Evolutionary conservation across 2,329 filamentous ascomycete species (phyloP).

Genomic region (Phialophora verrucosa): DNA sequence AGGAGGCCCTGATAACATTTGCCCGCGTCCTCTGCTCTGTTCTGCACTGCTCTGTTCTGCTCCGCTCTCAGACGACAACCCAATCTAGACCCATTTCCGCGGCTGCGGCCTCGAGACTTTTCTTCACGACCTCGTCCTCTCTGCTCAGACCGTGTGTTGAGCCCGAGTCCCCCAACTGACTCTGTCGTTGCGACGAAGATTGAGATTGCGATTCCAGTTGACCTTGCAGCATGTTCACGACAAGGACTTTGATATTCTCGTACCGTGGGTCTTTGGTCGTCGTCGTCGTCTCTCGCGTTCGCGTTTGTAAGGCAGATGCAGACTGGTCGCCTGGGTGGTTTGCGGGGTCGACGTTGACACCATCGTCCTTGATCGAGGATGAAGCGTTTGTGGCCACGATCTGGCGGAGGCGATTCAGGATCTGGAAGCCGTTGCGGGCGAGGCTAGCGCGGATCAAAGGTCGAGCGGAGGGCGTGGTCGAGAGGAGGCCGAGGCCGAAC

Average conservation of each 20-base stretch:
- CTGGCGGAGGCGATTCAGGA: conserved; percentile 18
- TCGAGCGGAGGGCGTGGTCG: conserved; percentile 15
- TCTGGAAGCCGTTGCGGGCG: conserved; percentile 3
- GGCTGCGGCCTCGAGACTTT: conserved; percentile 16
- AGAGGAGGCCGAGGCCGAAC: conserved; percentile 33
- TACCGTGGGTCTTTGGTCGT: conserved; percentile 20
- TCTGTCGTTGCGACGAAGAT: not conserved
- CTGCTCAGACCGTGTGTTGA: not conserved
- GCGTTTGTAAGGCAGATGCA: not conserved
- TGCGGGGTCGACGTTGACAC: not conserved
- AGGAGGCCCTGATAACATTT: not conserved
- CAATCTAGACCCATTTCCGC: conserved; percentile 11
- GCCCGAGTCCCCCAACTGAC: too few relatives aligned
- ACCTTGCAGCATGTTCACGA: conserved; percentile 24
- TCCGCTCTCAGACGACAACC: not conserved
- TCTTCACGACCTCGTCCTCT: conserved; percentile 1
- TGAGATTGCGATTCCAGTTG: conserved; percentile 1
- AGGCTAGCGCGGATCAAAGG: conserved; percentile 21
- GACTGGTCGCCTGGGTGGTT: not conserved
- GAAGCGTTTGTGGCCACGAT: not conserved
- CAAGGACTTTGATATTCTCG: conserved; percentile 31
- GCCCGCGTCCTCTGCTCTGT: not conserved
- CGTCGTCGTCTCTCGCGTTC: not conserved
- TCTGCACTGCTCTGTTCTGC: not conserved
- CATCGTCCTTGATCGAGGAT: not conserved